Base-by-base conservation (phyloP, 805 yeast species). In the Ogataea polymorpha region DNA sequence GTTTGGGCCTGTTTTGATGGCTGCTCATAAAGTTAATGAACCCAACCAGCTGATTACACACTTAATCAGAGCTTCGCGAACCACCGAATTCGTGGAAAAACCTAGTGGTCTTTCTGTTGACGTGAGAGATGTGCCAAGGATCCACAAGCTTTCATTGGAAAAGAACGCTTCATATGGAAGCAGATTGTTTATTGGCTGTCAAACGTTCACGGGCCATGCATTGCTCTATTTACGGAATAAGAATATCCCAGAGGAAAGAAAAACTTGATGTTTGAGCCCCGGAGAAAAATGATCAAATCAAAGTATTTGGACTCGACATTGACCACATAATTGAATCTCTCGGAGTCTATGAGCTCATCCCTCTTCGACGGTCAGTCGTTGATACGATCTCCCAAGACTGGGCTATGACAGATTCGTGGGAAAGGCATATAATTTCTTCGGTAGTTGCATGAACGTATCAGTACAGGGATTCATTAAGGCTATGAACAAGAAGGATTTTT, bases 71-170 rank as follows among this genome's bases (percentile, higher is more conserved):
- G 30, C 54, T 42, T 46, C 59, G 9, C 37, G 30, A 18, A 49
- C 41, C 30, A 44, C 45, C 55, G 17, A 65, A 18, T 40, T 35
- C 31, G 32, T 39, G 54, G n/a, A 58, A 56, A 37, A 77, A 68
- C 54, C 41, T 3, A 17, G 31, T 12, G 42, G 41, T 5, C 39
- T 51, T 8, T 42, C 53, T 33, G 66, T 74, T 27, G 83, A 80
- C 56, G 85, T 80, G 5, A 68, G 84, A 51, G 86, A 81, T 54
- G 82, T 75, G 26, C 82, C 86, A 7, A 55, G 54, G 41, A 77
- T 81, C 5, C 86, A 81, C 54, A 49, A 77, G 11, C 49, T 55
- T 13, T 79, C 82, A 5, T 63, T 75, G 42, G 72, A 70, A 49
- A 63, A 58, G 41, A 59, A 57, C 20, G 65, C 62, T 32, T 32